Conservation (phyloP, 768 basidiomycete genomes). For the Boletus vermiculosoides region DNA sequence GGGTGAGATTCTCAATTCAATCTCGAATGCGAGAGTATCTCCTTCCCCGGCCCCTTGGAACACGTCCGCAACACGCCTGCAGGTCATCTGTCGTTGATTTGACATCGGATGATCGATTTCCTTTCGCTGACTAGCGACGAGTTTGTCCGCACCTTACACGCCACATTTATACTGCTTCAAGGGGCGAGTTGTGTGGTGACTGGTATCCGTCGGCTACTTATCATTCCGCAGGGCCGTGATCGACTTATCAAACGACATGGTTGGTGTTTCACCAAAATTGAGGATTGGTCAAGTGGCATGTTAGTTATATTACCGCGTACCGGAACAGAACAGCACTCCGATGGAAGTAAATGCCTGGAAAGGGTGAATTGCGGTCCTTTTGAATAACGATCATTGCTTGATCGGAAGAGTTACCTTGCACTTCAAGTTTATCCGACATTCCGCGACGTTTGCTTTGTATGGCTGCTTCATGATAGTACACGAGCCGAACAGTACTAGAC, state of each 20-base stretch:
- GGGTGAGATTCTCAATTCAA: conserved; percentile 22
- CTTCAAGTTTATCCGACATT: background rate
- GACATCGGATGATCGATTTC: conserved; percentile 7
- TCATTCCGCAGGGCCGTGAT: background rate
- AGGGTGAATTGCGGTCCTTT: background rate
- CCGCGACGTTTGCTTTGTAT: background rate
- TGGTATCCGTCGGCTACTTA: conserved; percentile 7
- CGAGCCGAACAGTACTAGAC: background rate
- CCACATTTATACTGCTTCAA: conserved; percentile 10
- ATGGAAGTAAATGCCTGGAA: background rate
- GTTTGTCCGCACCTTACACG: background rate
- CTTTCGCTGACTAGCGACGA: conserved; percentile 5
- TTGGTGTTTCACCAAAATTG: conserved; percentile 1
- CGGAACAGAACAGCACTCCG: background rate
- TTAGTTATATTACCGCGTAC: background rate
- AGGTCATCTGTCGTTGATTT: conserved; percentile 8
- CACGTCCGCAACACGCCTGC: conserved; percentile 13
- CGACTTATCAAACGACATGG: background rate
- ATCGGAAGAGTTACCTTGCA: background rate
- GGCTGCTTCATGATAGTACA: background rate
- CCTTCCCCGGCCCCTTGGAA: conserved; percentile 19
- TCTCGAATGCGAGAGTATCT: conserved; percentile 23
- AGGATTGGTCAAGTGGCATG: background rate
- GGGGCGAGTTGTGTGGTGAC: conserved; percentile 3
- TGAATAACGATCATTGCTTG: background rate